Base-by-base conservation (phyloP, 225 moss, liverwort and hornwort species). In the Climacium dendroides region DNA sequence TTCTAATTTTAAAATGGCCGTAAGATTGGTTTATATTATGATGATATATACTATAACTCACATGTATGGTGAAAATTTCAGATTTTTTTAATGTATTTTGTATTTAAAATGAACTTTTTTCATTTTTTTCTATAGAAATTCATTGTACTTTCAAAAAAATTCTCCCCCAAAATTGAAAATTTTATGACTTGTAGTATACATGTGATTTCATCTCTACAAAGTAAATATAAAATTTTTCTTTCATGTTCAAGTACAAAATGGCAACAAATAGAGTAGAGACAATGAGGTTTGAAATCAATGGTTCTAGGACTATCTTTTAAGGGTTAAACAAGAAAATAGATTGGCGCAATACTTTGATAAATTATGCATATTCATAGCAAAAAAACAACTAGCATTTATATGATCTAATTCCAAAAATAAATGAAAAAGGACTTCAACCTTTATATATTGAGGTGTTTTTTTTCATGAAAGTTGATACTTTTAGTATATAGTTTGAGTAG, bases 281-380 rank as follows among this genome's bases (percentile, higher is more conserved):
- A 26, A 43, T 16, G 16, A 71, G 5, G 9, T 15, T 71, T 71
- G 43, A 71, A 71, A 43, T 43, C 3, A 71, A 2, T 43, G 9
- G 5, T 45, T 8, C 10, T 45, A 3, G 45, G 28, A 10, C 8
- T 0, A 0, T 45, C 7, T 2, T 43, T 15, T 5, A 72, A 29
- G 0, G 10, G 0, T 45, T 9, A 15, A 28, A 5, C 6, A 72
- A 45, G 17, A 45, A 10, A 15, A 1, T 0, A 0, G 2, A 45
- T 16, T 45, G 45, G 17, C 2, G 0, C 3, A 29, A 3, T 10
- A 17, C 9, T 4, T 29, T 17, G 45, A 29, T 2, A 72, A 45
- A 2, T 17, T 45, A 16, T 72, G 9, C 3, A 72, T 10, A 45
- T 72, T 29, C 6, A 28, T 4, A 45, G 0, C 8, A 45, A 45